Evolutionary conservation across 2,329 filamentous ascomycete species (phyloP), one percentile per base, ranked within the genome.

Genomic region (Periconia sp.): DNA sequence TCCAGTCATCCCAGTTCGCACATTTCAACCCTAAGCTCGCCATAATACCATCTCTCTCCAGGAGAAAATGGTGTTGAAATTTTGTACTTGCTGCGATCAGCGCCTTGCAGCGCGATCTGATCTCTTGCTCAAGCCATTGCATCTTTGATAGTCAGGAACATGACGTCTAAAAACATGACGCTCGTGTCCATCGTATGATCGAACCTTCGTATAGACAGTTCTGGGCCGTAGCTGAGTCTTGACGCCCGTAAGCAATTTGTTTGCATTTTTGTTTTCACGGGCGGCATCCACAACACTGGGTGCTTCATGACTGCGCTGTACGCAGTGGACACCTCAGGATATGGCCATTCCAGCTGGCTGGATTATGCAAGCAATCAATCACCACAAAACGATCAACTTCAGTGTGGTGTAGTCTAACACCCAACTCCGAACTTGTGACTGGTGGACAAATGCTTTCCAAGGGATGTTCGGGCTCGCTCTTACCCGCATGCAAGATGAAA

Each of bases 381-480:
- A 42, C 65, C 54, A 45, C 65, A 60, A 27, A 49, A 49, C 17
- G 50, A 54, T 14, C 62, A 56, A n/a, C 61, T 50, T 20, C 56
- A 50, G 50, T 62, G 55, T 40, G 65, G 49, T n/a, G 44, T 42
- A n/a, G 59, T 58, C 50, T 68, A 68, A 45, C 47, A 44, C 9
- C 58, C 68, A 23, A 67, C 49, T 53, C 52, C 65, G 10, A 63
- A 43, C 45, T 52, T 56, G 18, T 53, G 51, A 19, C 56, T 57
- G 30, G 65, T 56, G 15, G 47, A 52, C 11, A 64, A 46, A 15
- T 64, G 43, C 41, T 63, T 47, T 44, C 53, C 43, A 31, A 66
- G 44, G 2, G 53, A 57, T 43, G 43, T 40, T 55, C 44, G 9
- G 53, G 63, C 27, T 61, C 52, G 15, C 18, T 41, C 8, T 52